phyloP scores from a whole-genome alignment of 306 rosid species.

The Ormosia emarginata region DNA sequence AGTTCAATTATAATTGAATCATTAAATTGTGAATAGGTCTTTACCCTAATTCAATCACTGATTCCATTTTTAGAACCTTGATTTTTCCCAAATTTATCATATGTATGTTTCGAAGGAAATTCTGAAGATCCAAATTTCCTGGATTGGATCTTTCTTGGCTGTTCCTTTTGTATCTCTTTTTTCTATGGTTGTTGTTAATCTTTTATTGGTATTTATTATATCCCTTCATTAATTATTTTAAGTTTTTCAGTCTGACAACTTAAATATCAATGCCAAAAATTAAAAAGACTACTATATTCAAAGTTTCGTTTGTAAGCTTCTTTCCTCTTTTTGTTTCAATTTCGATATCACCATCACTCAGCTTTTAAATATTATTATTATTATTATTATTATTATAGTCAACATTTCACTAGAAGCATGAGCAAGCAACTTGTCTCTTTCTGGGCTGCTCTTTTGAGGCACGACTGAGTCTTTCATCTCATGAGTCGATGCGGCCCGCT shows the following conservation, averaged over 20 bases:
- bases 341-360: neutral
- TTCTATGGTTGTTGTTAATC: neutral
- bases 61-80: no score
- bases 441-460: no score
- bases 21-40: no score
- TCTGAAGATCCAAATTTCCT: neutral
- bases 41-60: no score
- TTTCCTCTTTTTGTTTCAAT: neutral
- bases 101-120: neutral
- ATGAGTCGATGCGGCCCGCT: no score
- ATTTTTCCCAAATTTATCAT: no score
- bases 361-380: neutral
- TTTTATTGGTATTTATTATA: neutral
- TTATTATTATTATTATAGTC: no score
- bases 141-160: neutral
- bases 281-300: neutral
- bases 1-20: no score
- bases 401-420: neutral
- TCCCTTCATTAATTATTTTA: neutral
- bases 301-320: slow-evolving; percentile 5
- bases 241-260: neutral
- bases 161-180: neutral
- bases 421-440: neutral
- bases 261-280: neutral
- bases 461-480: no score